These are phyloP conservation scores for Metschnikowia dekortorum DNA, from an alignment of 805 yeast genomes.

Conservation along the genomic window DNA sequence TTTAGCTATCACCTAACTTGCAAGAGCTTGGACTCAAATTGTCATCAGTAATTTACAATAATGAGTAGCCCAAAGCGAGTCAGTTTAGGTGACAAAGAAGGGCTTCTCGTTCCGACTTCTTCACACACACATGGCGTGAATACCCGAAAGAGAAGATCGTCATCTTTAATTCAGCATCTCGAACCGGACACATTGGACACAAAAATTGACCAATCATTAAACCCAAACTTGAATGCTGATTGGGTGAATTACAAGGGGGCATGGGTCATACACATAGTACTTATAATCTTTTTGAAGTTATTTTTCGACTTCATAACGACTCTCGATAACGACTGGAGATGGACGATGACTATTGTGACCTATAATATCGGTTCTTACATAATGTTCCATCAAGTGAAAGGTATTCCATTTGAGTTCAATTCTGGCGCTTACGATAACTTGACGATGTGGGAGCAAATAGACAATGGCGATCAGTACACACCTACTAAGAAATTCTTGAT, in stretches of 20 bases:
- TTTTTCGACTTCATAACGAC: constrained; percentile 78
- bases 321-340: constrained; percentile 76
- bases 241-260: constrained; percentile 98
- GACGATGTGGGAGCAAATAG: constrained; percentile 98
- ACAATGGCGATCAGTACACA: constrained; percentile 93
- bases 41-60: background rate
- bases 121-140: constrained; percentile 18
- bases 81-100: constrained; percentile 15
- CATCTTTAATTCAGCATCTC: constrained; percentile 84
- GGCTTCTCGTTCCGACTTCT: constrained; percentile 18
- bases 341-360: constrained; percentile 91
- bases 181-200: constrained; percentile 92
- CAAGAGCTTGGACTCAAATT: background rate
- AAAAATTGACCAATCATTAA: constrained; percentile 82
- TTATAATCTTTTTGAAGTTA: constrained; percentile 68
- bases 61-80: constrained; percentile 17
- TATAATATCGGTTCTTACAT: constrained; percentile 89
- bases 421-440: constrained; percentile 93
- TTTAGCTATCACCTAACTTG: background rate
- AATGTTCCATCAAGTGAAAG: constrained; percentile 95
- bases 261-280: constrained; percentile 87
- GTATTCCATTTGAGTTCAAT: constrained; percentile 95
- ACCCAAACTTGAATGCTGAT: constrained; percentile 87
- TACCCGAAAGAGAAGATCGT: constrained; percentile 61
- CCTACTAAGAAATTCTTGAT: constrained; percentile 91